These are phyloP conservation scores for Blastomyces silverae DNA, from an alignment of 2,329 filamentous ascomycete species.

Conservation along the genomic window DNA sequence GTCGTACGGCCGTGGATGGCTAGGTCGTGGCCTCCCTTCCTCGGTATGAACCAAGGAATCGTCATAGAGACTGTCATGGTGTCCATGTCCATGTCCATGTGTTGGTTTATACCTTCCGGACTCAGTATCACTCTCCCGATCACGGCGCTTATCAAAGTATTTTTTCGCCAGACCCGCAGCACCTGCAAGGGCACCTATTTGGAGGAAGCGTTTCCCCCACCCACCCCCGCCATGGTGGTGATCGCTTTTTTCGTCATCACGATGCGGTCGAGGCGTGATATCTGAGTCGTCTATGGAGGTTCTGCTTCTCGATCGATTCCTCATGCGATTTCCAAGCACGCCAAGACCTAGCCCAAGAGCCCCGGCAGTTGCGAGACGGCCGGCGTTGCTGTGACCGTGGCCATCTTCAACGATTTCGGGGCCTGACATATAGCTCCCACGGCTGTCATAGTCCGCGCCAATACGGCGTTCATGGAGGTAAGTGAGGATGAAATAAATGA, in stretches of 20 bases:
- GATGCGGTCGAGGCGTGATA: slow-evolving; percentile 50
- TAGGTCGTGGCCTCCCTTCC: slow-evolving; percentile 47
- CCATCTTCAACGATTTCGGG: slow-evolving; percentile 48
- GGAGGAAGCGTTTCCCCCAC: slow-evolving; percentile 55
- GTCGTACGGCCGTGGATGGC: slow-evolving; percentile 31
- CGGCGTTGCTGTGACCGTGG: slow-evolving; percentile 39
- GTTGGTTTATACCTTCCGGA: slow-evolving; percentile 49
- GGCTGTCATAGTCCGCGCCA: slow-evolving; percentile 52
- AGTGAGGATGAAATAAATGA: slow-evolving; percentile 72
- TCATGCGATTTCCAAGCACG: slow-evolving; percentile 39
- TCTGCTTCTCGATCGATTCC: slow-evolving; percentile 38
- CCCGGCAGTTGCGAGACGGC: slow-evolving; percentile 49
- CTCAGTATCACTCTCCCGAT: slow-evolving; percentile 49
- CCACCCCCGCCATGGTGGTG: slow-evolving; percentile 46
- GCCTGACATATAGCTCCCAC: slow-evolving; percentile 50
- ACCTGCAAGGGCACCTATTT: slow-evolving; percentile 56
- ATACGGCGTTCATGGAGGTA: slow-evolving; percentile 57
- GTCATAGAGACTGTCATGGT: slow-evolving; percentile 40
- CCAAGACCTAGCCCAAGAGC: slow-evolving; percentile 54
- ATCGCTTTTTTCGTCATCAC: slow-evolving; percentile 61
- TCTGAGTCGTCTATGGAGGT: slow-evolving; percentile 39
- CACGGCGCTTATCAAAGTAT: slow-evolving; percentile 50
- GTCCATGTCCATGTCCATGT: slow-evolving; percentile 46
- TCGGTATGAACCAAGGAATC: slow-evolving; percentile 42
- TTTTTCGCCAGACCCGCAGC: slow-evolving; percentile 57